A percentile compares a stretch with the other conserved stretches of the same genome.
Evolutionary conservation across 1,139 yeast genomes (phyloP).

Genomic region (Schizosaccharomyces versatilis): DNA sequence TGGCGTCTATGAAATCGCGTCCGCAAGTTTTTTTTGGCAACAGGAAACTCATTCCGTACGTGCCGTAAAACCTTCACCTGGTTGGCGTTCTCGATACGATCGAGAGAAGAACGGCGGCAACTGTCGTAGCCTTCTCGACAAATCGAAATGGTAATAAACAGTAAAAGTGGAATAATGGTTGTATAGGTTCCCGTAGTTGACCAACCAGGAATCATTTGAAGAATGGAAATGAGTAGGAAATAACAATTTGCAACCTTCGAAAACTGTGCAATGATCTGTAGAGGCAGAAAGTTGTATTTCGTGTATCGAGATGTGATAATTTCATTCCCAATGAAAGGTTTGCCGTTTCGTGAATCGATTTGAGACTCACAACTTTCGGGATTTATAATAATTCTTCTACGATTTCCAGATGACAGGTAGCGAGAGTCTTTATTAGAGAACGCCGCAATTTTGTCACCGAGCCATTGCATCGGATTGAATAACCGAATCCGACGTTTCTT

Average conservation of each 20-base stretch:
- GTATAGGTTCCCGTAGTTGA: conserved; percentile 94
- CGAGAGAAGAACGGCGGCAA: conserved; percentile 66
- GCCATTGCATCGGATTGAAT: neutral
- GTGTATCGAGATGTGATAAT: conserved; percentile 81
- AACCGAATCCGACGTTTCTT: neutral
- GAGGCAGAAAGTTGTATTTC: conserved; percentile 58
- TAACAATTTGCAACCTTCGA: conserved; percentile 58
- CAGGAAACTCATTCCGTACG: neutral
- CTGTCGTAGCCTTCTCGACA: conserved; percentile 88
- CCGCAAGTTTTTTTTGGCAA: neutral
- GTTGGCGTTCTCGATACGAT: conserved; percentile 46
- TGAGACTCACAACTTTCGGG: conserved; percentile 6
- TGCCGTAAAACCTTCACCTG: conserved; percentile 17
- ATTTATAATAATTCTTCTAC: conserved; percentile 16
- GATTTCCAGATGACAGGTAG: neutral
- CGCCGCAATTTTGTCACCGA: neutral
- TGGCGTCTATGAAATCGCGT: neutral
- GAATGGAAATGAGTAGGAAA: conserved; percentile 38
- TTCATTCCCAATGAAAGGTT: conserved; percentile 40
- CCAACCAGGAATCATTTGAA: conserved; percentile 95
- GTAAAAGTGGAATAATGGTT: conserved; percentile 66
- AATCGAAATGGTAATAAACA: conserved; percentile 79
- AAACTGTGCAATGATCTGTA: conserved; percentile 74
- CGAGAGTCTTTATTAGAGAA: neutral
- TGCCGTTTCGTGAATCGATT: conserved; percentile 46